phyloP scores from a whole-genome alignment of 768 basidiomycete species.

The Butyriboletus loyo region DNA sequence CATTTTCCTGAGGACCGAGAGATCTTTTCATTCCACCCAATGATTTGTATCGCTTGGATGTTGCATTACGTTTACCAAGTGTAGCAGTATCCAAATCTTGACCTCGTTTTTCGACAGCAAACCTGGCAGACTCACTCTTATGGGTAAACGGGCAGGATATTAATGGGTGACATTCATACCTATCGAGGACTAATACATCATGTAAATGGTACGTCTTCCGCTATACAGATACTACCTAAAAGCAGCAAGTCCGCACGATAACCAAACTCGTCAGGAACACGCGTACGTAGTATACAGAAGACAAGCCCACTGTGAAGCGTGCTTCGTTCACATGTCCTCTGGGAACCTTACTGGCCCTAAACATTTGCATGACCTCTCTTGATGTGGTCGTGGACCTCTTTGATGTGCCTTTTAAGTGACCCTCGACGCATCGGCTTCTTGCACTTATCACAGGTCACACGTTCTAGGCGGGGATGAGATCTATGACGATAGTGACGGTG shows the following conservation, averaged over 20 bases:
- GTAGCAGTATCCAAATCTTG: background rate
- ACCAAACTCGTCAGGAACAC: background rate
- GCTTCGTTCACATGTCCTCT: constrained; percentile 6
- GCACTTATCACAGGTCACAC: constrained; percentile 7
- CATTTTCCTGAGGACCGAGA: constrained; percentile 38
- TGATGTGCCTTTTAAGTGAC: constrained; percentile 18
- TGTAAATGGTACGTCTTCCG: background rate
- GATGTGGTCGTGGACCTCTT: constrained; percentile 17
- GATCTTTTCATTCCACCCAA: background rate
- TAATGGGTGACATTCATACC: background rate
- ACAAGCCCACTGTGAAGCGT: background rate
- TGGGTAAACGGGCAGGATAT: background rate
- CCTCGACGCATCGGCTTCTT: constrained; percentile 12
- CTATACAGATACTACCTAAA: background rate
- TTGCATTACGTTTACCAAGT: background rate
- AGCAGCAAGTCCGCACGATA: background rate
- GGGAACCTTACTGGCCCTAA: background rate
- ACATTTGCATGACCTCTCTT: constrained; percentile 14
- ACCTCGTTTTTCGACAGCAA: background rate
- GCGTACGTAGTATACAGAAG: background rate
- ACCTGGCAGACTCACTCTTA: background rate
- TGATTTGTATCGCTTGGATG: background rate
- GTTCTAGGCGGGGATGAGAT: background rate
- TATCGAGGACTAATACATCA: background rate
- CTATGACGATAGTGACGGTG: constrained; percentile 1